Conservation (phyloP, 371 early-diverging fungal genomes). For the Syncephalastrum contaminatum region DNA sequence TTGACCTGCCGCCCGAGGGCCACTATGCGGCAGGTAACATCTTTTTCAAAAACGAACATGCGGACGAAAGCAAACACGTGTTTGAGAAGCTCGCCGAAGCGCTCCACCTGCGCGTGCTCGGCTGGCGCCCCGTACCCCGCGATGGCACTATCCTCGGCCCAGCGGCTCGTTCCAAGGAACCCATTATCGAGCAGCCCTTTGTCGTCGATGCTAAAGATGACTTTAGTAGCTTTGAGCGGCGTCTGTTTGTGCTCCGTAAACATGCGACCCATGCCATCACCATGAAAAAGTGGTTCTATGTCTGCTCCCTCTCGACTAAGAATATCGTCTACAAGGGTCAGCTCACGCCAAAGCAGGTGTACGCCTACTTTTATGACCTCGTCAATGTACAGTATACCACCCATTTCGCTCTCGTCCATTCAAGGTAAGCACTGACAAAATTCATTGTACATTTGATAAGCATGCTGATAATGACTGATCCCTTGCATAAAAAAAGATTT, state of each 20-base stretch:
- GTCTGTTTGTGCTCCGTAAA: slow-evolving; percentile 89
- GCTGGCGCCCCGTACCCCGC: slow-evolving; percentile 91
- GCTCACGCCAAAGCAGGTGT: slow-evolving; percentile 90
- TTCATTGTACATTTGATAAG: no score
- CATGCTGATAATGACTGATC: slow-evolving; percentile 30
- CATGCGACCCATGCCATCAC: slow-evolving; percentile 79
- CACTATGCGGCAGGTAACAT: slow-evolving; percentile 94
- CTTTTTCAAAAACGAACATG: slow-evolving; percentile 73
- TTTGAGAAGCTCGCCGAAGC: slow-evolving; percentile 77
- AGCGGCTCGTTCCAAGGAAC: slow-evolving; percentile 84
- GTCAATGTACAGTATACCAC: slow-evolving; percentile 76
- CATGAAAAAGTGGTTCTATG: slow-evolving; percentile 89
- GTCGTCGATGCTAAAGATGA: slow-evolving; percentile 54
- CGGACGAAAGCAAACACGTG: slow-evolving; percentile 62
- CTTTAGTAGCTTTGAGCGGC: slow-evolving; percentile 83
- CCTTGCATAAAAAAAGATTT: slow-evolving; percentile 46
- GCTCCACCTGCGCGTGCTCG: slow-evolving; percentile 75
- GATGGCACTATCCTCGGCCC: slow-evolving; percentile 90
- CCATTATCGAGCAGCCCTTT: slow-evolving; percentile 92
- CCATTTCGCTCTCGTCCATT: slow-evolving; percentile 96
- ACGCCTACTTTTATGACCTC: slow-evolving; percentile 88
- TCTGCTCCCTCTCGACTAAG: slow-evolving; percentile 91
- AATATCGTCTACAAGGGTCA: slow-evolving; percentile 97
- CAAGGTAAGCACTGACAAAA: no score
- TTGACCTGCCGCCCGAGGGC: slow-evolving; percentile 71